Evolutionary conservation across 2,329 filamentous ascomycete species (phyloP), one percentile per base, ranked within the genome.

Genomic region (Colletotrichum aenigma): DNA sequence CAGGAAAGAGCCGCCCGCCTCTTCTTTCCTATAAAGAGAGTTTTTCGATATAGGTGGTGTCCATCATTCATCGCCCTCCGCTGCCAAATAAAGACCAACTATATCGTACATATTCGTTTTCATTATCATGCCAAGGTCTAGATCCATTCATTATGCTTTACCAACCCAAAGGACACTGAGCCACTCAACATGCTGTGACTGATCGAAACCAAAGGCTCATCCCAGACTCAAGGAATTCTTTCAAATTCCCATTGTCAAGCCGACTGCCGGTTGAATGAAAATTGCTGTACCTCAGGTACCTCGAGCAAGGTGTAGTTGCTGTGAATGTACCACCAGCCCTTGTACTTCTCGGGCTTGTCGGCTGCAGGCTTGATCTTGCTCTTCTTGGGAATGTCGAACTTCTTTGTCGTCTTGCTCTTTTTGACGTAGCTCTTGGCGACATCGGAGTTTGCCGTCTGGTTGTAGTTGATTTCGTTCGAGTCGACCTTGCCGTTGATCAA

Each of bases 321-420:
- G 56, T 86, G 82, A 1, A 86, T 76, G 48, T 86, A 86, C 32
- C 83, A 85, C 85, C 85, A 86, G 43, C 79, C 66, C 13, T 84
- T 80, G 28, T 85, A 85, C 77, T 82, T 80, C 10, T 76, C 77
- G 0, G 85, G 85, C 6, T 79, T 79, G 28, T 76, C 77, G 0
- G 81, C 83, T 4, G 84, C 79, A 1, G 82, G 80, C 26, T 82
- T 77, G 16, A 83, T 69, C 7, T 80, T 79, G 0, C 82, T 78
- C 78, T 82, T 78, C 2, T 61, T 69, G 8, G 84, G 85, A 4
- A 86, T 79, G 4, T 73, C 67, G 60, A 86, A 84, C 58, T 76
- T 78, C 43, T 79, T 77, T 1, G 82, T 83, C 3, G 84, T 80
- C 13, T 83, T 78, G 52, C 80, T 79, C 67, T 81, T 81, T n/a